phyloP scores from a whole-genome alignment of 2,329 filamentous ascomycete species.

The Colletotrichum godetiae region DNA sequence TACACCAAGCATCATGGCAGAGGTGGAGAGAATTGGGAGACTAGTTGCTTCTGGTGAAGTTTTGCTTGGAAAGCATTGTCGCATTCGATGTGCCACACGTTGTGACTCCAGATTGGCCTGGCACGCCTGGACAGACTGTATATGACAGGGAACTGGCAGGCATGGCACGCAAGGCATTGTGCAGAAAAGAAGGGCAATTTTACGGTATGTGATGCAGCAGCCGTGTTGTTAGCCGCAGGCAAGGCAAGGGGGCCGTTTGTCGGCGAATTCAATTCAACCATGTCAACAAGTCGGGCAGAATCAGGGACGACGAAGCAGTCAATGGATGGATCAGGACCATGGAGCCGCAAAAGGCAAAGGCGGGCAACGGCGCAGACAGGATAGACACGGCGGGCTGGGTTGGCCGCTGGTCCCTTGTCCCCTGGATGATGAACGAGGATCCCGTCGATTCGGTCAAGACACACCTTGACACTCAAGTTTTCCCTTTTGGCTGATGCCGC shows the following conservation, averaged over 20 bases:
- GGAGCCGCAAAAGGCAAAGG: background rate
- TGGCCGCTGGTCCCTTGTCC: background rate
- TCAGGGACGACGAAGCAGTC: background rate
- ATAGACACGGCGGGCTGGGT: background rate
- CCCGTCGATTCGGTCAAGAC: background rate
- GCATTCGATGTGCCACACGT: background rate
- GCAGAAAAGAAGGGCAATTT: background rate
- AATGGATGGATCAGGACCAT: background rate
- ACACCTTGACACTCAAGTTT: background rate
- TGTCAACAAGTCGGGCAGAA: background rate
- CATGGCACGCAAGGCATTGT: background rate
- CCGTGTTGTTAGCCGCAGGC: background rate
- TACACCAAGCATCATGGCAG: background rate
- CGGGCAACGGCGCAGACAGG: background rate
- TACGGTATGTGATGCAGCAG: background rate
- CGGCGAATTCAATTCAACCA: background rate
- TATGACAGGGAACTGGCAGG: background rate
- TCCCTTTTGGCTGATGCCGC: background rate
- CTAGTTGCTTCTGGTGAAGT: background rate
- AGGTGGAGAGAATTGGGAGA: background rate
- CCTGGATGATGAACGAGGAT: background rate
- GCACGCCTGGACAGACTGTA: background rate
- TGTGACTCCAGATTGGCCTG: background rate
- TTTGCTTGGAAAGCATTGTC: conserved; percentile 1
- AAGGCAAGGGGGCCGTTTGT: background rate